Conservation (phyloP, 2,329 filamentous ascomycete genomes). For the Ceratocystis alfenasii region DNA sequence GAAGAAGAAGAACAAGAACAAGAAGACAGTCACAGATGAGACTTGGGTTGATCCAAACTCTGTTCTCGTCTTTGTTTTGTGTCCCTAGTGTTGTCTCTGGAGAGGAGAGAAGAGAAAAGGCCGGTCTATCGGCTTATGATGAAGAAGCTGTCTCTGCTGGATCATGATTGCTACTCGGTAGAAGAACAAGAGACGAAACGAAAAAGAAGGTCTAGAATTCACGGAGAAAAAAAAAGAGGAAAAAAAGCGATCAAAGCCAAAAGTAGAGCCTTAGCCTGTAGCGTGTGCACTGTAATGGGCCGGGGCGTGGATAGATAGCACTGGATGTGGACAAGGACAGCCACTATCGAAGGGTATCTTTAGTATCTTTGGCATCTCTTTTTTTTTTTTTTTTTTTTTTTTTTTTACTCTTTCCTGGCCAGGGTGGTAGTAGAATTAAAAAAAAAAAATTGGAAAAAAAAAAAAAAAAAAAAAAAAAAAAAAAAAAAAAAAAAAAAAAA, state of each 20-base stretch:
- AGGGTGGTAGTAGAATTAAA: slow-evolving; percentile 5
- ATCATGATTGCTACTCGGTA: slow-evolving; percentile 10
- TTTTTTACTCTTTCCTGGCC: not conserved
- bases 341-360: slow-evolving; percentile 2
- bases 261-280: not conserved
- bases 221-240: slow-evolving; percentile 1
- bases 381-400: not conserved
- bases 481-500: not conserved
- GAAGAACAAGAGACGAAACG: slow-evolving; percentile 12
- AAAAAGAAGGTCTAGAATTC: slow-evolving; percentile 12
- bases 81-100: slow-evolving; percentile 1
- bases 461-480: not conserved
- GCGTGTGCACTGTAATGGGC: not conserved
- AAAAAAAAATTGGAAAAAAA: not conserved
- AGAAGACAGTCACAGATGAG: slow-evolving; percentile 1
- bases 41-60: slow-evolving; percentile 9
- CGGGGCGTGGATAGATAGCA: not conserved
- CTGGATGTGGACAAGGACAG: not conserved
- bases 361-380: slow-evolving; percentile 5
- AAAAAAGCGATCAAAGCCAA: slow-evolving; percentile 9
- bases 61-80: slow-evolving; percentile 8
- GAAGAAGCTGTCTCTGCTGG: slow-evolving; percentile 11
- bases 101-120: not conserved
- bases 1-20: not conserved
- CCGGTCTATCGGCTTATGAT: slow-evolving; percentile 5